Evolutionary conservation across 805 yeast genomes (phyloP).

Genomic region (Metschnikowia vanudenii): DNA sequence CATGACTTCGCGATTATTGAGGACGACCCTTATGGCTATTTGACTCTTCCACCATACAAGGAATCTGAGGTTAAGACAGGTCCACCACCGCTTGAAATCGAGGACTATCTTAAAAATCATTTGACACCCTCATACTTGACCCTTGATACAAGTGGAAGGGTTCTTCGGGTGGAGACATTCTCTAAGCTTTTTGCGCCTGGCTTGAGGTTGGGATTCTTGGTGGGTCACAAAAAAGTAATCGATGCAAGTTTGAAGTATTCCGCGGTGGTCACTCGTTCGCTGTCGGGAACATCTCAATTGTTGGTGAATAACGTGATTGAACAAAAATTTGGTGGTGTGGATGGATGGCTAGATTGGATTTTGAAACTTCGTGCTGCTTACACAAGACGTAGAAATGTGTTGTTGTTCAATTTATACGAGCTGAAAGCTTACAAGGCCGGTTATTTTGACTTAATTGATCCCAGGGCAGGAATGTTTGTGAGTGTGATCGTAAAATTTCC

Average conservation of each 20-base stretch:
- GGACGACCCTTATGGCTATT: slow-evolving; percentile 23
- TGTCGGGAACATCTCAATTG: slow-evolving; percentile 21
- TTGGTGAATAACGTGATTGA: slow-evolving; percentile 19
- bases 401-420: slow-evolving; percentile 18
- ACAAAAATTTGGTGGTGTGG: slow-evolving; percentile 20
- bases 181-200: slow-evolving; percentile 24
- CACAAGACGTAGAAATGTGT: slow-evolving; percentile 41
- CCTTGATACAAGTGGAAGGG: slow-evolving; percentile 20
- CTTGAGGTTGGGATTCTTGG: slow-evolving; percentile 20
- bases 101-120: slow-evolving; percentile 15
- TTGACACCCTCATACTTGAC: slow-evolving; percentile 19
- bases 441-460: slow-evolving; percentile 23
- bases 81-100: slow-evolving; percentile 11
- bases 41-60: slow-evolving; percentile 18
- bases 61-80: slow-evolving; percentile 9
- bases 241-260: slow-evolving; percentile 17
- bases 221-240: slow-evolving; percentile 19
- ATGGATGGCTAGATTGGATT: slow-evolving; percentile 49
- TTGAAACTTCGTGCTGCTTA: slow-evolving; percentile 48
- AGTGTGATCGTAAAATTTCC: slow-evolving; percentile 16
- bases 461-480: slow-evolving; percentile 28
- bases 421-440: slow-evolving; percentile 23
- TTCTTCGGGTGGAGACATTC: slow-evolving; percentile 21
- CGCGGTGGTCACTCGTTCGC: slow-evolving; percentile 19
- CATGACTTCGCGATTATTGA: slow-evolving; percentile 22